phyloP scores from a whole-genome alignment of 2,329 filamentous ascomycete genomes.

The Fusarium gaditjirri region DNA sequence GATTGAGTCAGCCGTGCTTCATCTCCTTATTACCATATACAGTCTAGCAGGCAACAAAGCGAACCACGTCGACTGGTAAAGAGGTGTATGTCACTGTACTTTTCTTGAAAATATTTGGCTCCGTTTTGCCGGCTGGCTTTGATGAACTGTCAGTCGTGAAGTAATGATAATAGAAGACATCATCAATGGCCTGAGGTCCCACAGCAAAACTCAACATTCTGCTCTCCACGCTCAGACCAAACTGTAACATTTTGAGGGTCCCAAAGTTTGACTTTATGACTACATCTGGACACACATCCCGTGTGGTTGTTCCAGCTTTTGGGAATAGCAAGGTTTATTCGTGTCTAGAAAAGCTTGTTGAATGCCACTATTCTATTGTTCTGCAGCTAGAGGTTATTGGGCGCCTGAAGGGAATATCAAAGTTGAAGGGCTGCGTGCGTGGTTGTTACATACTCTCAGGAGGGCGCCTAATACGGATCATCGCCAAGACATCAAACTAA shows the following conservation, averaged over 20 bases:
- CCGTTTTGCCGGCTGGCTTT: neutral
- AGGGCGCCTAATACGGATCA: constrained; percentile 20
- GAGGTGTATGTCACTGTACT: neutral
- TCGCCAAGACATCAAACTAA: constrained; percentile 18
- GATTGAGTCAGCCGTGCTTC: constrained; percentile 33
- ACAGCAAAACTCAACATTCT: constrained; percentile 5
- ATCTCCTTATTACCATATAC: neutral
- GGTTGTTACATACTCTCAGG: constrained; percentile 14
- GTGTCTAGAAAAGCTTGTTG: neutral
- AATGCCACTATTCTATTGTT: constrained; percentile 1
- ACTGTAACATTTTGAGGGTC: neutral
- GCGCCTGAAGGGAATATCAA: neutral
- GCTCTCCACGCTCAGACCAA: neutral
- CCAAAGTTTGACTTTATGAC: constrained; percentile 15
- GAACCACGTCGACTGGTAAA: neutral
- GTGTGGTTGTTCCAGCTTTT: neutral
- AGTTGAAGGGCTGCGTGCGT: neutral
- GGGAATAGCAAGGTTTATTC: neutral
- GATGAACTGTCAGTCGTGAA: constrained; percentile 1
- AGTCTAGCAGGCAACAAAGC: neutral
- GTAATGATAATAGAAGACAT: neutral
- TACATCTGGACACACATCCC: neutral
- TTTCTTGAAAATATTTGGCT: neutral
- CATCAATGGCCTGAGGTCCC: neutral
- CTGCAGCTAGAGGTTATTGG: neutral